Conservation (phyloP, 75 land plant species). For the Pinus tabuliformis region DNA sequence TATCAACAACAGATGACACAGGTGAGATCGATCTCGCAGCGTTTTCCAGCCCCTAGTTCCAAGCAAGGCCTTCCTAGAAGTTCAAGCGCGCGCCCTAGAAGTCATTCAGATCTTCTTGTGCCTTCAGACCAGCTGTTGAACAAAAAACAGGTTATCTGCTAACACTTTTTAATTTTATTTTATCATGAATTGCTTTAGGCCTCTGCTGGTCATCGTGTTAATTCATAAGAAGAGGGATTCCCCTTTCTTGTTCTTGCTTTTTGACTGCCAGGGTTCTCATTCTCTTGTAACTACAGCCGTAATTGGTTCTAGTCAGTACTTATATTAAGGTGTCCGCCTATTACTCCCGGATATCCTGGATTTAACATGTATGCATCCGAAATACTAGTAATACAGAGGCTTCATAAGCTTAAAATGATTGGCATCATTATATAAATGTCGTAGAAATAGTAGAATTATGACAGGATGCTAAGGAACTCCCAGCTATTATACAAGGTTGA, state of each 20-base stretch:
- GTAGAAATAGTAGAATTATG: too few species aligned
- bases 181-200: neutral
- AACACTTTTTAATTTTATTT: neutral
- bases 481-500: too few species aligned
- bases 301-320: too few species aligned
- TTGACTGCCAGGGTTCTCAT: neutral
- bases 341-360: too few species aligned
- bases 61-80: slow-evolving; percentile 24
- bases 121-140: slow-evolving; percentile 8
- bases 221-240: neutral
- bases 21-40: slow-evolving; percentile 56
- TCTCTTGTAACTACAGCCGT: too few species aligned
- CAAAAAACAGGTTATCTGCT: neutral
- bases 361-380: too few species aligned
- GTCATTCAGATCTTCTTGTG: slow-evolving; percentile 32
- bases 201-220: neutral
- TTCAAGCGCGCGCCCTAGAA: slow-evolving; percentile 40
- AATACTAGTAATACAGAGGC: too few species aligned
- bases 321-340: too few species aligned
- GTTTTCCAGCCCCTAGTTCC: slow-evolving; percentile 20
- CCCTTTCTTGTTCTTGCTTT: neutral
- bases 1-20: slow-evolving; percentile 68
- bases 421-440: too few species aligned
- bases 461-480: too few species aligned
- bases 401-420: too few species aligned